Base-by-base conservation (phyloP, 352 stramenopile species). In the Phytophthora podocarpi region DNA sequence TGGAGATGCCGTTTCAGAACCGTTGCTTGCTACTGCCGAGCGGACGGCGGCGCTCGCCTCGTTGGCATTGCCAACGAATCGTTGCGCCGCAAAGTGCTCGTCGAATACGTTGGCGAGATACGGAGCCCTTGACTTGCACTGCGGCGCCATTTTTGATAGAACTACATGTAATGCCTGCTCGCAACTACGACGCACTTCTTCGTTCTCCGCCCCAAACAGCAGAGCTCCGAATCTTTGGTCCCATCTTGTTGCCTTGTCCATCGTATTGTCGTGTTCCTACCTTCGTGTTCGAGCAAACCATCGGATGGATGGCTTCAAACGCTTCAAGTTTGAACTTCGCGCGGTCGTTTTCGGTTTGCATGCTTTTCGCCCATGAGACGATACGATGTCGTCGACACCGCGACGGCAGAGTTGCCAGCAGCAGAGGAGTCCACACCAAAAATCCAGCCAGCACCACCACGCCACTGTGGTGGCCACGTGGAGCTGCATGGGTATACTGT, bases 311-410 rank as follows among this genome's bases (percentile, higher is more conserved):
- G 56, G 46, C 47, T 59, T 64, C 35, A 31, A 16, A 16, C 32
- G 40, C 53, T 55, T 57, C 45, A 64, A 64, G 43, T 51, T 60
- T 50, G 50, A 50, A 40, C 34, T 61, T 60, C 39, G 46, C 45
- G 55, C 28, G 15, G 37, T 59, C 27, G 47, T 54, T 41, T 15
- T 53, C 26, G 10, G 8, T 11, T 48, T 16, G 48, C n/a, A 5
- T 18, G 18, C 45, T 21, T n/a, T n/a, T 24, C 31, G n/a, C 8
- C 5, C 27, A 50, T 67, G 50, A 62, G 59, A 67, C 59, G 59
- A 56, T 46, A 39, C 39, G n/a, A 31, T 39, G 52, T 20, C 30
- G 24, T 34, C 51, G 18, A 21, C 10, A 23, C 27, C 21, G 26
- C 21, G 23, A 32, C 27, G 13, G 0, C 32, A 47, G 4, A 30